phyloP scores from a whole-genome alignment of 2,329 filamentous ascomycete genomes.

The Emmonsia crescens region DNA sequence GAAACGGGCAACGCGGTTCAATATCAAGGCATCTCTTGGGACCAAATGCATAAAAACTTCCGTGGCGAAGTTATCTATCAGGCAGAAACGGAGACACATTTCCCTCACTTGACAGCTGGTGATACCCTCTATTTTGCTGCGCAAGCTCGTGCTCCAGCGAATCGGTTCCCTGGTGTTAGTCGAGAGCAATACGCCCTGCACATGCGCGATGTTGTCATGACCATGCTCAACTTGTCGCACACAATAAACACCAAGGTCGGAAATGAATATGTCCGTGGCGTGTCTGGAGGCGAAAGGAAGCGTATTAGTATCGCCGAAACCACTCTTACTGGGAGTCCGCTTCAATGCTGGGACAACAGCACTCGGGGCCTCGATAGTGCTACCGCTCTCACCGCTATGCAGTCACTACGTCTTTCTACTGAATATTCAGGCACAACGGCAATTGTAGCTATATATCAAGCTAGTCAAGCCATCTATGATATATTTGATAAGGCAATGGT shows the following conservation, averaged over 20 bases:
- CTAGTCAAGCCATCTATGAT: slow-evolving; percentile 68
- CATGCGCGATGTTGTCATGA: slow-evolving; percentile 37
- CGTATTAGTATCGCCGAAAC: slow-evolving; percentile 75
- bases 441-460: slow-evolving; percentile 78
- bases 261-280: slow-evolving; percentile 66
- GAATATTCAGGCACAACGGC: slow-evolving; percentile 75
- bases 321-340: slow-evolving; percentile 61
- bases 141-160: slow-evolving; percentile 76
- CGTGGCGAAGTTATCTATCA: slow-evolving; percentile 79
- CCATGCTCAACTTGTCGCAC: slow-evolving; percentile 43
- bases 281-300: slow-evolving; percentile 70
- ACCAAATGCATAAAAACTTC: slow-evolving; percentile 45
- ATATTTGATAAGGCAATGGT: slow-evolving; percentile 73
- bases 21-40: slow-evolving; percentile 49
- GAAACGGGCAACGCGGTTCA: slow-evolving; percentile 64
- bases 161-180: slow-evolving; percentile 46
- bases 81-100: slow-evolving; percentile 75
- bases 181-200: slow-evolving; percentile 29
- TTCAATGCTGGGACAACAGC: slow-evolving; percentile 67
- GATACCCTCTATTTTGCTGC: slow-evolving; percentile 80
- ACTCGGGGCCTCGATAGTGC: slow-evolving; percentile 59
- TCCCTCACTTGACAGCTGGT: slow-evolving; percentile 73
- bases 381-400: slow-evolving; percentile 55
- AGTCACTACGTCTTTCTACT: slow-evolving; percentile 66
- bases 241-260: slow-evolving; percentile 77